Percentiles rank a stretch among this genome's conserved stretches.
Evolutionary conservation across 2,329 filamentous ascomycete species (phyloP).

Genomic region (Rhinocladiella similis): DNA sequence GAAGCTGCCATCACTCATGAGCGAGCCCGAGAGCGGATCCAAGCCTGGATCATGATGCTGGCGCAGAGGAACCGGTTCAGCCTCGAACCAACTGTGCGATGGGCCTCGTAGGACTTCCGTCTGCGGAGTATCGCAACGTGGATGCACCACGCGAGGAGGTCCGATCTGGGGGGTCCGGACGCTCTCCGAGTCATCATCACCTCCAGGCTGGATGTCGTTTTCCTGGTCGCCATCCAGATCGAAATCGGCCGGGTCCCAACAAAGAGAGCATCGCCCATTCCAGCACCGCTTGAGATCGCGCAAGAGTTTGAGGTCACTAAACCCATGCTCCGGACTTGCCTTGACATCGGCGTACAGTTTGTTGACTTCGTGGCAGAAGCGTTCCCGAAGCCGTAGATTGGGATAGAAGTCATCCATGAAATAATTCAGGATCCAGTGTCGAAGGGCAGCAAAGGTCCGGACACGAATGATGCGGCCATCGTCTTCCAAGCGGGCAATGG

Average conservation of each 20-base stretch:
- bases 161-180: slow-evolving; percentile 3
- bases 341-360: slow-evolving; percentile 55
- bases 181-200: slow-evolving; percentile 56
- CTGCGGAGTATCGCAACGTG: slow-evolving; percentile 7
- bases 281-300: slow-evolving; percentile 96
- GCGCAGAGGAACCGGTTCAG: slow-evolving; percentile 45
- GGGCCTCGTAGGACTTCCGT: slow-evolving; percentile 14
- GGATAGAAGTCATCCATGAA: slow-evolving; percentile 91
- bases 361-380: slow-evolving; percentile 82
- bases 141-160: not conserved
- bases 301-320: slow-evolving; percentile 78
- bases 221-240: slow-evolving; percentile 62
- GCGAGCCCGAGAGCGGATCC: slow-evolving; percentile 34
- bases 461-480: slow-evolving; percentile 92
- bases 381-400: slow-evolving; percentile 69
- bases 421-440: slow-evolving; percentile 98
- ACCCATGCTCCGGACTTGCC: slow-evolving; percentile 52
- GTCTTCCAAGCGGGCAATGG: slow-evolving; percentile 75
- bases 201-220: slow-evolving; percentile 72
- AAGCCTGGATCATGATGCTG: slow-evolving; percentile 25
- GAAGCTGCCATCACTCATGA: slow-evolving; percentile 52
- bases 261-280: slow-evolving; percentile 84
- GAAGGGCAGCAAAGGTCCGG: slow-evolving; percentile 87
- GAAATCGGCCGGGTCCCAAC: slow-evolving; percentile 78
- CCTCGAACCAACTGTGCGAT: slow-evolving; percentile 22